Base-by-base conservation (phyloP, 2,329 filamentous ascomycete species). In the Hymenoscyphus albidus region DNA sequence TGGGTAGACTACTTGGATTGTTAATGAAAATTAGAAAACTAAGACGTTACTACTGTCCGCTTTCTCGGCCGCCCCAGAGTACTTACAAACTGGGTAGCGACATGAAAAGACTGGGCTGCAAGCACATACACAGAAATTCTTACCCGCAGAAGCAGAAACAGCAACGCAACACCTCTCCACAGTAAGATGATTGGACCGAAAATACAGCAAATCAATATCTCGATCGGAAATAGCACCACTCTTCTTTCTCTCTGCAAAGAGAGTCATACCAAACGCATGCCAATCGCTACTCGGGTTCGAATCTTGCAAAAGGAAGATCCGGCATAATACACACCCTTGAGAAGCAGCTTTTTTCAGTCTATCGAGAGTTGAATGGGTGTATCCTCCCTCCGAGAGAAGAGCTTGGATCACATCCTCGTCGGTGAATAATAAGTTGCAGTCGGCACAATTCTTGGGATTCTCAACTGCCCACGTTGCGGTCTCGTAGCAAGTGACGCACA, bases 281-380 rank as follows among this genome's bases (percentile, higher is more conserved):
- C 64, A 38, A 14, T 38, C 44, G 12, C 32, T 32, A 14, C 58
- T 58, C 38, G 48, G 5, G 54, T 65, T 65, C 16, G 48, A 57
- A 58, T 65, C 64, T 51, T 65, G 61, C 40, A 65, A 40, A 10
- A 59, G 61, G 22, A 65, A 61, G 10, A 65, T 63, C 12, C 64
- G 32, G 42, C 64, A 65, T n/a, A 65, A 35, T 27, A 40, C 39
- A 55, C 64, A 65, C 39, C 64, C 64, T 16, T 39, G n/a, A 10
- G 44, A 31, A 16, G 61, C 48, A 22, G 31, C 7, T 1, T 7
- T 22, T 16, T 44, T 18, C 39, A 63, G 55, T 7, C 56, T 10
- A 14, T 35, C 51, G 39, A 57, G 12, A 13, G 16, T 27, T 14
- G 10, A 35, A 18, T 59, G 56, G 5, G 12, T 7, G 54, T 44